phyloP scores from a whole-genome alignment of 306 rosid genomes.

The Dryas octopetala region DNA sequence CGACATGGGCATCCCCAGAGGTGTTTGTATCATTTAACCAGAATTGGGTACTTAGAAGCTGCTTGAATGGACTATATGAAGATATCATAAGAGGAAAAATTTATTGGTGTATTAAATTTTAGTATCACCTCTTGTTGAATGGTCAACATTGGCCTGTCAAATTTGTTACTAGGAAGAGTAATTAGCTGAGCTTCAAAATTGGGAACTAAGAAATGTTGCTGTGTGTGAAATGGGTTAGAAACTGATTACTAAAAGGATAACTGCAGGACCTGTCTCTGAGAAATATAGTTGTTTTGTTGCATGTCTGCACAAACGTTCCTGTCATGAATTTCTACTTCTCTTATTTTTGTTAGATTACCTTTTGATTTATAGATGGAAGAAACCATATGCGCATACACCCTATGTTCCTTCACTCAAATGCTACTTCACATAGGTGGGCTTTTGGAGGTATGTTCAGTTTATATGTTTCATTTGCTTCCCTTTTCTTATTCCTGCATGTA shows the following conservation, averaged over 20 bases:
- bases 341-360: not conserved
- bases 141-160: not conserved
- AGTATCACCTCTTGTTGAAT: not conserved
- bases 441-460: slow-evolving; percentile 75
- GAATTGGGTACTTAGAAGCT: not conserved
- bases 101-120: not conserved
- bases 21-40: not conserved
- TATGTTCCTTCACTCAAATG: slow-evolving; percentile 93
- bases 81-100: not conserved
- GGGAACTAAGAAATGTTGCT: not conserved
- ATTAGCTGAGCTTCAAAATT: not conserved
- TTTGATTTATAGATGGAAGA: slow-evolving; percentile 52
- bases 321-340: not conserved
- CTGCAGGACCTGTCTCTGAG: not conserved
- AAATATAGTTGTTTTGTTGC: not conserved
- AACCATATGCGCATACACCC: slow-evolving; percentile 80
- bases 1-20: too few relatives aligned
- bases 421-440: slow-evolving; percentile 96
- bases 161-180: not conserved
- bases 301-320: not conserved
- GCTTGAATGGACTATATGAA: slow-evolving; percentile 1
- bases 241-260: not conserved
- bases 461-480: not conserved
- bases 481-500: not conserved
- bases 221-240: not conserved